Conservation (phyloP, 371 early-diverging fungal genomes). For the Nematocida sp. region DNA sequence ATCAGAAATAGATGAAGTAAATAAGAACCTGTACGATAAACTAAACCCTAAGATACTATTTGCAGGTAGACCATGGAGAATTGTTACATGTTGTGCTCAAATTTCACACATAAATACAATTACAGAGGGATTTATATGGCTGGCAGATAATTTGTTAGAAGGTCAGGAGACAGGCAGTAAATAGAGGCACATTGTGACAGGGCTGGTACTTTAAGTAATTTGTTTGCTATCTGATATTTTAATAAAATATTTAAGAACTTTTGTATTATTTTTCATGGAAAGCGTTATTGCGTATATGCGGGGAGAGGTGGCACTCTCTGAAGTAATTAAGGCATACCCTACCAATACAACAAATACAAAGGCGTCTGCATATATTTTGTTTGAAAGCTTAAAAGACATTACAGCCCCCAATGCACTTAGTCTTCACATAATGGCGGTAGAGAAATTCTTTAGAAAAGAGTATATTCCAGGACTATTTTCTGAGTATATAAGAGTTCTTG, state of each 20-base stretch:
- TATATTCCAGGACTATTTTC: constrained; percentile 52
- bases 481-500: constrained; percentile 17
- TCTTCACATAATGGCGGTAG: constrained; percentile 13
- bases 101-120: constrained; percentile 26
- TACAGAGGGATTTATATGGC: constrained; percentile 45
- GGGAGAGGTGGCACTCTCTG: not conserved
- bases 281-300: constrained; percentile 19
- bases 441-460: not conserved
- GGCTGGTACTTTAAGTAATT: not conserved
- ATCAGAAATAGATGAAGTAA: constrained; percentile 38
- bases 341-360: not conserved
- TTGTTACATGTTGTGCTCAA: constrained; percentile 26
- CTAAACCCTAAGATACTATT: constrained; percentile 37
- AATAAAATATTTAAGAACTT: constrained; percentile 28
- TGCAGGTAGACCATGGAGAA: constrained; percentile 42
- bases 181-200: not conserved
- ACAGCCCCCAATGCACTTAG: not conserved
- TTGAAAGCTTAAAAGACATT: constrained; percentile 4
- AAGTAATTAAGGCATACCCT: not conserved
- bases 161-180: not conserved
- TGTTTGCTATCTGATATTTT: constrained; percentile 6
- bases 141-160: constrained; percentile 39
- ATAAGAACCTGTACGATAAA: constrained; percentile 26
- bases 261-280: constrained; percentile 11
- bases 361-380: constrained; percentile 30